Percentiles rank a stretch among this genome's conserved stretches.
Conservation (phyloP, 2,329 filamentous ascomycete genomes). For the Clonostachys sp. region DNA sequence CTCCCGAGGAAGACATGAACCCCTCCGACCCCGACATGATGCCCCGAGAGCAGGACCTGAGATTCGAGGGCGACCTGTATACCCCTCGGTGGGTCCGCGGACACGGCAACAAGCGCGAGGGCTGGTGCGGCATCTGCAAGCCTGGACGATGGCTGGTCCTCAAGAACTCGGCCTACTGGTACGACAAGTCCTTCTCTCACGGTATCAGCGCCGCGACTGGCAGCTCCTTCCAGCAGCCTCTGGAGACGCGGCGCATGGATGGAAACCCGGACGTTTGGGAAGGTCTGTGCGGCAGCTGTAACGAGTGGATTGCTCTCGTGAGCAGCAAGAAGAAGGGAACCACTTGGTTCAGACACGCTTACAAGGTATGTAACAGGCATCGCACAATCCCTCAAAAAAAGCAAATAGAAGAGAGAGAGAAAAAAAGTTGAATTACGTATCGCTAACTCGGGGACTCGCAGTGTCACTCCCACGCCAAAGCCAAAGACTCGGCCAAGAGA, state of each 20-base stretch:
- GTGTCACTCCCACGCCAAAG: slow-evolving; percentile 69
- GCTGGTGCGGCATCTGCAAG: slow-evolving; percentile 87
- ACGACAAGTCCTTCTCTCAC: slow-evolving; percentile 87
- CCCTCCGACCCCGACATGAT: slow-evolving; percentile 70
- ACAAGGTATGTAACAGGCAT: slow-evolving; percentile 57
- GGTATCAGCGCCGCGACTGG: slow-evolving; percentile 81
- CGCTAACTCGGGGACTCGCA: slow-evolving; percentile 22
- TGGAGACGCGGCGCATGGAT: slow-evolving; percentile 71
- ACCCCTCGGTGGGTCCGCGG: slow-evolving; percentile 81
- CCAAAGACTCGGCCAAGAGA: slow-evolving; percentile 67
- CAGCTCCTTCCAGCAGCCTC: slow-evolving; percentile 71
- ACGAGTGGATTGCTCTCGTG: slow-evolving; percentile 75
- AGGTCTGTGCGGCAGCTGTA: slow-evolving; percentile 72
- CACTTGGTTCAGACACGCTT: slow-evolving; percentile 85
- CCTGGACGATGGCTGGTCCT: slow-evolving; percentile 80
- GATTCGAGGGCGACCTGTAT: slow-evolving; percentile 78
- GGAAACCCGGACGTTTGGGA: slow-evolving; percentile 81
- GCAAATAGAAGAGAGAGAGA: neutral
- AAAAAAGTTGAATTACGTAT: neutral
- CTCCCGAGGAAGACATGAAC: slow-evolving; percentile 78
- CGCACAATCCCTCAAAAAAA: too few relatives aligned
- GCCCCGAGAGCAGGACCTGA: slow-evolving; percentile 73
- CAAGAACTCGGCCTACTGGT: slow-evolving; percentile 91
- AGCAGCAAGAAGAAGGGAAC: slow-evolving; percentile 92
- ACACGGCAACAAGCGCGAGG: slow-evolving; percentile 81